A percentile compares a stretch with the other conserved stretches of the same genome.
phyloP scores from a whole-genome alignment of 148 eudicot genomes.

The Vaccinium vitisidaea region DNA sequence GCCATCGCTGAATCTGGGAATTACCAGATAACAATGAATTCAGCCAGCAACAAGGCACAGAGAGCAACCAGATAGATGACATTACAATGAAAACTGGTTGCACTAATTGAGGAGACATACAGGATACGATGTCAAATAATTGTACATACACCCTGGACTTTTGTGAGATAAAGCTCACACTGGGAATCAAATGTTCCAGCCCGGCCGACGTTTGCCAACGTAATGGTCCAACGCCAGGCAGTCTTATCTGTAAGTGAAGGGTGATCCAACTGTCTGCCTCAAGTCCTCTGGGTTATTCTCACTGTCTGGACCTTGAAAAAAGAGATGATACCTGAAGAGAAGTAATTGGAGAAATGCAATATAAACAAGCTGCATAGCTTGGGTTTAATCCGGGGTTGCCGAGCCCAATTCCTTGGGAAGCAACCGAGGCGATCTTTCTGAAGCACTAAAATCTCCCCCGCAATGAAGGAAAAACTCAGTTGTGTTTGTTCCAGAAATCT shows the following conservation, averaged over 20 bases:
- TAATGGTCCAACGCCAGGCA: not conserved
- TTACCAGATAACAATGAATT: not conserved
- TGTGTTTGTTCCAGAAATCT: not conserved
- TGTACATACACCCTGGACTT: not conserved
- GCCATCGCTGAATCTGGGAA: not conserved
- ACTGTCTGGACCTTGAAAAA: constrained; percentile 5
- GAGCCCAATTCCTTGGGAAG: not conserved
- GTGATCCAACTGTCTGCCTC: not conserved
- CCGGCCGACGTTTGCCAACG: not conserved
- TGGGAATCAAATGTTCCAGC: not conserved
- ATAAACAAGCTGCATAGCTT: not conserved
- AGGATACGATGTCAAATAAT: not conserved
- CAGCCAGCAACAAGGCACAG: not conserved
- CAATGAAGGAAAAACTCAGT: not conserved
- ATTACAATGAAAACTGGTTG: not conserved
- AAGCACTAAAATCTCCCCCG: not conserved
- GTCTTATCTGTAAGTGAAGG: not conserved
- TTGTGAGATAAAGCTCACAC: not conserved
- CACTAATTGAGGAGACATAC: not conserved
- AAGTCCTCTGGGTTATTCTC: not conserved
- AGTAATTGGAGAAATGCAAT: not conserved
- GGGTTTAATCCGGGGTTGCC: not conserved
- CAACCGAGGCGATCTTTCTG: not conserved
- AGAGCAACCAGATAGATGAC: not conserved
- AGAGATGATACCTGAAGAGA: not conserved